Evolutionary conservation across 116 monocot species (phyloP).

Genomic region (Posidonia oceanica): DNA sequence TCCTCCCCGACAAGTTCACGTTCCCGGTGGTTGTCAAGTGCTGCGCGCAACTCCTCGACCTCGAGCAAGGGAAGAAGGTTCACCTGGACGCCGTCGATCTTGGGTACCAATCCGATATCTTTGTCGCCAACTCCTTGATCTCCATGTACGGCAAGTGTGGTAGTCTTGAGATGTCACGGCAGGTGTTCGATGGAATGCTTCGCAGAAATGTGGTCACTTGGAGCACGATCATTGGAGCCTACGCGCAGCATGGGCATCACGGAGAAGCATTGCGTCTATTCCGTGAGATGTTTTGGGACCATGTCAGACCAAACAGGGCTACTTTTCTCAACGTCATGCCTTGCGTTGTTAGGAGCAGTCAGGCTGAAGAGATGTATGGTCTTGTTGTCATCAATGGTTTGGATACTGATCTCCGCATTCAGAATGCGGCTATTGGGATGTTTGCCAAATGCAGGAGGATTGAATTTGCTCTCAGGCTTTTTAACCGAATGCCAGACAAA

Average conservation of each 20-base stretch:
- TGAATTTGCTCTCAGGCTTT: conserved; percentile 11
- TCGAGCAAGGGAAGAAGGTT: conserved; percentile 7
- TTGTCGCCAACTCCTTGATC: conserved; percentile 22
- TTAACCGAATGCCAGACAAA: conserved; percentile 11
- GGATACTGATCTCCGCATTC: conserved; percentile 16
- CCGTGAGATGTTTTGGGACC: conserved; percentile 7
- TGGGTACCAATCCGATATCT: conserved; percentile 12
- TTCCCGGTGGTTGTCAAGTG: conserved; percentile 24
- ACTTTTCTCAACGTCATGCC: conserved; percentile 22
- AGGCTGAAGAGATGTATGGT: conserved; percentile 10
- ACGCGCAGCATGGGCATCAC: not conserved
- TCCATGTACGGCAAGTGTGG: conserved; percentile 20
- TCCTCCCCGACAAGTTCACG: conserved; percentile 16
- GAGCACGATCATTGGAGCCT: conserved; percentile 16
- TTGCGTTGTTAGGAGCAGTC: not conserved
- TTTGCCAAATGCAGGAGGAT: conserved; percentile 10
- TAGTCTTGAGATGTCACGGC: not conserved
- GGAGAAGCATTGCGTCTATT: conserved; percentile 15
- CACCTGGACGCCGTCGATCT: conserved; percentile 7
- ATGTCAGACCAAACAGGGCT: conserved; percentile 40
- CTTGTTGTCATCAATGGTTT: conserved; percentile 11
- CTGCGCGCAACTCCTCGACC: conserved; percentile 14
- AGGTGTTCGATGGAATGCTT: conserved; percentile 22
- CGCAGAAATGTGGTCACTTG: conserved; percentile 19
- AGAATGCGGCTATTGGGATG: conserved; percentile 19